Evolutionary conservation across 257 asterid species (phyloP).

Genomic region (Solanum chiquidenum): DNA sequence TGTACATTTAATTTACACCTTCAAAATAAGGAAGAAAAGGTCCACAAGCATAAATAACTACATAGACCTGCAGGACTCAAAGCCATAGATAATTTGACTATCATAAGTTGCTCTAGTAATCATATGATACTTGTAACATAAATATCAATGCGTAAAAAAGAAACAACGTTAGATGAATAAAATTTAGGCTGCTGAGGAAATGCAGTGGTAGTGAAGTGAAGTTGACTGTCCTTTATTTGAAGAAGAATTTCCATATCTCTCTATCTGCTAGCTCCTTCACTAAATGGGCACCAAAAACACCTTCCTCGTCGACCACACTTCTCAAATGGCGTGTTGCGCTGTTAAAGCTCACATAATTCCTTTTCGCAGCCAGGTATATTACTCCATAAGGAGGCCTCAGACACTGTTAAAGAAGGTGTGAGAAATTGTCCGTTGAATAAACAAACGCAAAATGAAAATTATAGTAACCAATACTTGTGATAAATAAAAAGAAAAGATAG

Average conservation of each 20-base stretch:
- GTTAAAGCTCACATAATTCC: conserved; percentile 20
- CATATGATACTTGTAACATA: not conserved
- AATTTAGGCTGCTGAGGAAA: not conserved
- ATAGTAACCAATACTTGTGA: not conserved
- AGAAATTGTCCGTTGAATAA: not conserved
- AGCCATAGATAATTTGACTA: not conserved
- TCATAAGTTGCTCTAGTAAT: not conserved
- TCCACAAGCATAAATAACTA: not conserved
- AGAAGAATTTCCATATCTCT: conserved; percentile 29
- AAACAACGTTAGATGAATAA: not conserved
- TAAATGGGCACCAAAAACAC: conserved; percentile 25
- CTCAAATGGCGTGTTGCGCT: conserved; percentile 23
- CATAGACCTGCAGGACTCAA: not conserved
- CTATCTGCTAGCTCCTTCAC: conserved; percentile 23
- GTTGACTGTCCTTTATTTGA: conserved; percentile 7
- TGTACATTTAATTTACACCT: not conserved
- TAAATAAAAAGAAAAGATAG: not conserved
- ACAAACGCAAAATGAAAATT: not conserved
- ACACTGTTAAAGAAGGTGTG: conserved; percentile 2
- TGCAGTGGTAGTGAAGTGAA: not conserved
- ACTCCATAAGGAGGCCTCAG: conserved; percentile 33
- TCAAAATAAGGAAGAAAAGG: not conserved
- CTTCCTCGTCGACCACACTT: conserved; percentile 25
- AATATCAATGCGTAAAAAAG: not conserved
- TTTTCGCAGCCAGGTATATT: conserved; percentile 21